These are phyloP conservation scores for Hyphodiscus sp. DNA, from an alignment of 2,329 filamentous ascomycete species.

Conservation along the genomic window DNA sequence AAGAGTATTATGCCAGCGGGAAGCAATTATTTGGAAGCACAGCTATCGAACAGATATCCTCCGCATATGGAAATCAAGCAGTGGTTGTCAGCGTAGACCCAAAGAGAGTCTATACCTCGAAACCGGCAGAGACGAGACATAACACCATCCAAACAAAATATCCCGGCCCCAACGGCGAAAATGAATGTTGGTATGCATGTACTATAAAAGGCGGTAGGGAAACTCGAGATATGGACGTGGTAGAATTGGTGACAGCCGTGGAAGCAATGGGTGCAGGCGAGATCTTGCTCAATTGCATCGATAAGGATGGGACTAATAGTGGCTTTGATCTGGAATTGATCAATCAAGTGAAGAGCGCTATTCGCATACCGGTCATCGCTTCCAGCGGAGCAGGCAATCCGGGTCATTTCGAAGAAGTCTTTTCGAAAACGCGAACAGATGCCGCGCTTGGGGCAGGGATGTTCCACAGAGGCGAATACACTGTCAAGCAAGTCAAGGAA, in stretches of 20 bases:
- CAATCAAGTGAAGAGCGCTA: slow-evolving; percentile 74
- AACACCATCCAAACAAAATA: slow-evolving; percentile 62
- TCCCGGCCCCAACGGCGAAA: slow-evolving; percentile 69
- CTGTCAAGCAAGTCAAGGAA: slow-evolving; percentile 89
- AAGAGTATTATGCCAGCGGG: slow-evolving; percentile 75
- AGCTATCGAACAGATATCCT: slow-evolving; percentile 90
- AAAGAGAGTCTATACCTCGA: slow-evolving; percentile 76
- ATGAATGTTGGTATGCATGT: slow-evolving; percentile 93
- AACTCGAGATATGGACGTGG: slow-evolving; percentile 87
- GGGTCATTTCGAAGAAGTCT: slow-evolving; percentile 84
- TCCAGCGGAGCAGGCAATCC: slow-evolving; percentile 88
- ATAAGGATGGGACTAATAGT: slow-evolving; percentile 89
- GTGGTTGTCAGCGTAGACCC: slow-evolving; percentile 96
- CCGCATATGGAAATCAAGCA: slow-evolving; percentile 91
- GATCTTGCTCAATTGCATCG: slow-evolving; percentile 94
- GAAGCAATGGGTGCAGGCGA: slow-evolving; percentile 95
- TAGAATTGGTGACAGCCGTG: slow-evolving; percentile 80
- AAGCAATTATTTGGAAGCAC: slow-evolving; percentile 70
- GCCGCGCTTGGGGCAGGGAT: slow-evolving; percentile 93
- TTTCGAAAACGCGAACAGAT: slow-evolving; percentile 77
- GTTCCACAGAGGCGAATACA: slow-evolving; percentile 95
- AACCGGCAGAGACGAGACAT: slow-evolving; percentile 64
- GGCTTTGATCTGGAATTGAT: slow-evolving; percentile 95
- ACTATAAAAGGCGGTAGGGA: slow-evolving; percentile 94
- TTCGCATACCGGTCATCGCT: slow-evolving; percentile 91